Evolutionary conservation across 1,139 yeast genomes (phyloP).

Genomic region (Protomyces gravidus): DNA sequence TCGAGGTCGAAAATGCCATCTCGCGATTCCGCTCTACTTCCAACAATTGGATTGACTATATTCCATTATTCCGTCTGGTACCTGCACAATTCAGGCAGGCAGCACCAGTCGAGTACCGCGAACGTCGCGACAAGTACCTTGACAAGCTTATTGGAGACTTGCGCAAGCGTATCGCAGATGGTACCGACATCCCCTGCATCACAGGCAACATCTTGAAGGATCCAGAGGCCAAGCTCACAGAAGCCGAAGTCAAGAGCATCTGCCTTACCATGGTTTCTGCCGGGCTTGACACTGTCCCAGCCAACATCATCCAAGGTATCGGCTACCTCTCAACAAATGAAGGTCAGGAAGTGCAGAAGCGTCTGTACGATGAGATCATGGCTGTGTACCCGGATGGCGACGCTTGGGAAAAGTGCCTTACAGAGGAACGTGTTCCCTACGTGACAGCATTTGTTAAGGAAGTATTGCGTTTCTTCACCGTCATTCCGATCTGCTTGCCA

Average conservation of each 20-base stretch:
- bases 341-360: conserved; percentile 47
- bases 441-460: conserved; percentile 58
- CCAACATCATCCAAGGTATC: conserved; percentile 54
- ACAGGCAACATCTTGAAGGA: conserved; percentile 47
- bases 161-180: conserved; percentile 36
- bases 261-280: conserved; percentile 72
- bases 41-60: conserved; percentile 58
- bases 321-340: conserved; percentile 53
- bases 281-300: conserved; percentile 66
- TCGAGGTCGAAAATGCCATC: conserved; percentile 60
- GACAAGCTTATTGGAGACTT: conserved; percentile 41
- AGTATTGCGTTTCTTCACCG: conserved; percentile 58
- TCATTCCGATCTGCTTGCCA: conserved; percentile 61
- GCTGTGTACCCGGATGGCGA: conserved; percentile 39
- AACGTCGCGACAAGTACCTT: conserved; percentile 55
- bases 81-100: conserved; percentile 36
- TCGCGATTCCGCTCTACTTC: conserved; percentile 61
- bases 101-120: conserved; percentile 40
- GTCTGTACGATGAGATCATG: conserved; percentile 45
- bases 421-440: conserved; percentile 47
- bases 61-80: conserved; percentile 49
- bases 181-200: conserved; percentile 44
- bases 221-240: conserved; percentile 37
- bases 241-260: conserved; percentile 53
- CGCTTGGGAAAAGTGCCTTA: conserved; percentile 50